phyloP scores from a whole-genome alignment of 768 basidiomycete genomes.

The Mycena vulgaris region DNA sequence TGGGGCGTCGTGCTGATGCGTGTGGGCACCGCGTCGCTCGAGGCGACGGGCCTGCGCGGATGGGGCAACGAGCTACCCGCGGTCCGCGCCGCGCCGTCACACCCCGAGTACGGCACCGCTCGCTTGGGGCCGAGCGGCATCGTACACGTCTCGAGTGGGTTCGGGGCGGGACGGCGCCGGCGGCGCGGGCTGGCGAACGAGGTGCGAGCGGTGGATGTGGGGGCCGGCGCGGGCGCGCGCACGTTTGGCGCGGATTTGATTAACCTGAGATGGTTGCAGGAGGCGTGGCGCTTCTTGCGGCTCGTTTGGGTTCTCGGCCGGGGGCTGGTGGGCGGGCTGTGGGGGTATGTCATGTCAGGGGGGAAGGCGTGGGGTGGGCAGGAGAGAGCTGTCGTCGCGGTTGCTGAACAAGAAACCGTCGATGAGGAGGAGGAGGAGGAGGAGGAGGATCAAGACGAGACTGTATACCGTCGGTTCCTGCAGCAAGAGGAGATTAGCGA shows the following conservation, averaged over 20 bases:
- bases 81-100: constrained; percentile 50
- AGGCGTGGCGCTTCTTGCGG: constrained; percentile 46
- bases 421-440: constrained; percentile 26
- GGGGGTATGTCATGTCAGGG: constrained; percentile 23
- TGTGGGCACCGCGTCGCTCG: constrained; percentile 81
- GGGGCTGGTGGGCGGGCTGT: constrained; percentile 19
- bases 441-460: constrained; percentile 17
- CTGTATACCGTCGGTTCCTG: constrained; percentile 35
- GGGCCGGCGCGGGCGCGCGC: constrained; percentile 54
- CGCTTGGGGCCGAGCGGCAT: constrained; percentile 61
- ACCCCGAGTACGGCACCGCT: constrained; percentile 50
- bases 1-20: constrained; percentile 75
- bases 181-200: constrained; percentile 66
- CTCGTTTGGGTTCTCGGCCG: constrained; percentile 29
- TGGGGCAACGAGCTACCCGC: constrained; percentile 82
- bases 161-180: constrained; percentile 29
- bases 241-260: constrained; percentile 56
- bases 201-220: constrained; percentile 60
- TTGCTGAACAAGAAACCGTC: background rate
- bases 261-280: constrained; percentile 44
- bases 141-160: constrained; percentile 37
- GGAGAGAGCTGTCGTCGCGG: background rate
- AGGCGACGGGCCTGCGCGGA: constrained; percentile 80
- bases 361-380: constrained; percentile 21
- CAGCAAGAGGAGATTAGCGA: constrained; percentile 40